Conservation (phyloP, 1,139 yeast genomes). For the Tardiomyces digboiensis region DNA sequence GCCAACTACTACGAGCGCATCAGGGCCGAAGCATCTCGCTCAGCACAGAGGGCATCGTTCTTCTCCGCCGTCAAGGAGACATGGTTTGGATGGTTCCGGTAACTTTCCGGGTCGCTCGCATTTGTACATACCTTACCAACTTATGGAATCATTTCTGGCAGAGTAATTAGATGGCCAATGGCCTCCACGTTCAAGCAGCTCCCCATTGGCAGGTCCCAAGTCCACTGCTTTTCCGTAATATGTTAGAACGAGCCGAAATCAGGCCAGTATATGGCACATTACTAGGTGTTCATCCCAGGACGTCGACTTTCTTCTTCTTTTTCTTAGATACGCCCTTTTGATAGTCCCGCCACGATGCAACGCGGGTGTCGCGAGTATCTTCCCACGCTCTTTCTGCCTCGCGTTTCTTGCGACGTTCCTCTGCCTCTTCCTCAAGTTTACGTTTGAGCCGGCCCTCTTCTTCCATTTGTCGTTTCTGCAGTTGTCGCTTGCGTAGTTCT, state of each 20-base stretch:
- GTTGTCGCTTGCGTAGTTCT: conserved; percentile 33
- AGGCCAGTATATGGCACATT: neutral
- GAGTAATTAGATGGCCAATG: too few species aligned
- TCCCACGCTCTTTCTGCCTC: conserved; percentile 25
- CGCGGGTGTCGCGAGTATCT: conserved; percentile 48
- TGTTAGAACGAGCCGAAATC: too few species aligned
- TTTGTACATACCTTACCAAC: too few species aligned
- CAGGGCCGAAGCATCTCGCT: conserved; percentile 63
- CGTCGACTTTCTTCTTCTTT: conserved; percentile 27
- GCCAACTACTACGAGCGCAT: conserved; percentile 69
- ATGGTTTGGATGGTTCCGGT: conserved; percentile 27
- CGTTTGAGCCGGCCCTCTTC: conserved; percentile 31
- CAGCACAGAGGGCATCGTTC: conserved; percentile 54
- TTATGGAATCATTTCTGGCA: too few species aligned
- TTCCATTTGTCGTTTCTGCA: conserved; percentile 24
- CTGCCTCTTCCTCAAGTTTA: conserved; percentile 21
- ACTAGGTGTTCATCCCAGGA: neutral
- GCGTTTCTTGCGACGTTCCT: conserved; percentile 23
- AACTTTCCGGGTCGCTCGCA: too few species aligned
- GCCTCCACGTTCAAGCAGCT: too few species aligned
- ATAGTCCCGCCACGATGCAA: conserved; percentile 51
- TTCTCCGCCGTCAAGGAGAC: conserved; percentile 21
- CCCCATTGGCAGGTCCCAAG: too few species aligned
- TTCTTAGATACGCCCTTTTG: conserved; percentile 35
- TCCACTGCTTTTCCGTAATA: too few species aligned